Percentiles rank a stretch among this genome's conserved stretches.
These are phyloP conservation scores for Hypoxylon sp. DNA, from an alignment of 2,329 filamentous ascomycete genomes.

Conservation along the genomic window DNA sequence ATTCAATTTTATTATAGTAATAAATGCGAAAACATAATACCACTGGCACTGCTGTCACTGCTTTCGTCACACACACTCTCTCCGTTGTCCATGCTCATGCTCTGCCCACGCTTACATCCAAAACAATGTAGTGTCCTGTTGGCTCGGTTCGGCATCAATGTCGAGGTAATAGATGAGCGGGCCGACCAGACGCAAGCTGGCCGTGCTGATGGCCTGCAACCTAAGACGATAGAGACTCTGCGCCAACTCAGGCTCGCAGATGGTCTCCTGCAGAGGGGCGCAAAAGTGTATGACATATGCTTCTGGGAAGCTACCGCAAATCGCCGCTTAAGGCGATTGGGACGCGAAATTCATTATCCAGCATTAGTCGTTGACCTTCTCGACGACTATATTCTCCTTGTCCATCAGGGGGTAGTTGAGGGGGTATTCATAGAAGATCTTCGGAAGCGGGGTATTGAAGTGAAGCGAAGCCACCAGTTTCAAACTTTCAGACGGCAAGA, in stretches of 20 bases:
- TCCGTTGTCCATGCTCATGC: not conserved
- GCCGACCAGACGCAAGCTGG: constrained; percentile 76
- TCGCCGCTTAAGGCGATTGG: constrained; percentile 68
- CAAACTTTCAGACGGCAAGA: constrained; percentile 65
- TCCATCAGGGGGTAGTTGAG: constrained; percentile 83
- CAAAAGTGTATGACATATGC: constrained; percentile 78
- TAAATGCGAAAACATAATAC: not conserved
- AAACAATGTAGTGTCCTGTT: constrained; percentile 58
- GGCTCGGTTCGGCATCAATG: constrained; percentile 74
- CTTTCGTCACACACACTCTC: not conserved
- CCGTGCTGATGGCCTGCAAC: constrained; percentile 76
- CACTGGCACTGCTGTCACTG: not conserved
- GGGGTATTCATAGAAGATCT: constrained; percentile 77
- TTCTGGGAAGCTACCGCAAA: constrained; percentile 73
- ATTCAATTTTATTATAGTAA: constrained; percentile 17
- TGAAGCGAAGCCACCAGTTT: constrained; percentile 74
- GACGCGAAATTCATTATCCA: constrained; percentile 77
- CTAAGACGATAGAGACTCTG: constrained; percentile 83
- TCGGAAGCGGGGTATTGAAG: constrained; percentile 70
- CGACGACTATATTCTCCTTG: constrained; percentile 68
- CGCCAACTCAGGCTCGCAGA: constrained; percentile 80
- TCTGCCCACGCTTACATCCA: constrained; percentile 31
- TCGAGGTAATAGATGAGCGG: constrained; percentile 76
- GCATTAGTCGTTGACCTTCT: constrained; percentile 64
- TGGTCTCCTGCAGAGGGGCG: constrained; percentile 73